A percentile compares a stretch with the other conserved stretches of the same genome.
Evolutionary conservation across 1,139 yeast genomes (phyloP).

Genomic region (Zygoascus hellenicus): DNA sequence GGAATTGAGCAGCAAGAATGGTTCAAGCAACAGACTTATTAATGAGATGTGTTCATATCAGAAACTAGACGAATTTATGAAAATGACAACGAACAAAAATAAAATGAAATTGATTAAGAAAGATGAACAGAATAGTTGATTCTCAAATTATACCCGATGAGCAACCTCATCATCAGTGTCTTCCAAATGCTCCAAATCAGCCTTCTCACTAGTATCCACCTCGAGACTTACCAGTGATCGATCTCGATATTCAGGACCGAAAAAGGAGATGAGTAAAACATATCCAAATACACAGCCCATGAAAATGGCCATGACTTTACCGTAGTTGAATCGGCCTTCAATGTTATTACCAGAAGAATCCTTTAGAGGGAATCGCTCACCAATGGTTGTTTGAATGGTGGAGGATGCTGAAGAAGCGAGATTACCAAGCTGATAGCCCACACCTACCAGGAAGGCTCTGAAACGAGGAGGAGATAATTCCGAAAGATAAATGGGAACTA

Average conservation of each 20-base stretch:
- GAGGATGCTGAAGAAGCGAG: slow-evolving; percentile 78
- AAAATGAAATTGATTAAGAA: background rate
- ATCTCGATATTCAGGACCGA: slow-evolving; percentile 70
- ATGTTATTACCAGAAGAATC: slow-evolving; percentile 33
- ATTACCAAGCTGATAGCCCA: slow-evolving; percentile 78
- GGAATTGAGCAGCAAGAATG: slow-evolving; percentile 57
- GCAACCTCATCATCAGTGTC: background rate
- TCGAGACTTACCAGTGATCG: slow-evolving; percentile 25
- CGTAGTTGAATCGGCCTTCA: slow-evolving; percentile 42
- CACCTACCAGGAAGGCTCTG: slow-evolving; percentile 67
- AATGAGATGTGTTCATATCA: background rate
- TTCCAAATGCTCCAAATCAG: slow-evolving; percentile 8
- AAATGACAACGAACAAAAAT: background rate
- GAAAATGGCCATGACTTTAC: slow-evolving; percentile 74
- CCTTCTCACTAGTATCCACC: slow-evolving; percentile 7
- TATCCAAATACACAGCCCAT: slow-evolving; percentile 72
- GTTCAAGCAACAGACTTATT: slow-evolving; percentile 17
- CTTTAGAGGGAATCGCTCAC: slow-evolving; percentile 55
- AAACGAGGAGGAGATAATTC: slow-evolving; percentile 77
- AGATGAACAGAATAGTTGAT: background rate
- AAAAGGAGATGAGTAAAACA: slow-evolving; percentile 48
- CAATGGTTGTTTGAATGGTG: slow-evolving; percentile 73
- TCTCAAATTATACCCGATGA: background rate
- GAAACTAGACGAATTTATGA: background rate
- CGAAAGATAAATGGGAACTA: slow-evolving; percentile 68